Base-by-base conservation (phyloP, 768 basidiomycete genomes). In the Candolleomyces aberdarensis region DNA sequence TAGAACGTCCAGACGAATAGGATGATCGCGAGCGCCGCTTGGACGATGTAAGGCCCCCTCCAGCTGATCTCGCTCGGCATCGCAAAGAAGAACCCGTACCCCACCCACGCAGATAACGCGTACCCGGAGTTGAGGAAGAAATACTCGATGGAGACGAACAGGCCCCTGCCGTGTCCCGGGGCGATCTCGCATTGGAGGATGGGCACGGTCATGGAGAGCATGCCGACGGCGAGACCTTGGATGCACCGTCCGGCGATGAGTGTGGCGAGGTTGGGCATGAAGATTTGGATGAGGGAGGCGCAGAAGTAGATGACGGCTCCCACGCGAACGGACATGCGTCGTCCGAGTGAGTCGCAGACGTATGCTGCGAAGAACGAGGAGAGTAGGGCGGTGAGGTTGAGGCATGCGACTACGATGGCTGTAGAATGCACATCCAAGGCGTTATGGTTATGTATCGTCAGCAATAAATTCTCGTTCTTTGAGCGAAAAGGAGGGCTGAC, bases 21-120 rank as follows among this genome's bases (percentile, higher is more conserved):
- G 41, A 86, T 64, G 15, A 74, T 58, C 1, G 82, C 82, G 19
- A 85, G 77, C 46, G 74, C 78, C 26, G 79, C 78, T 68, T 86
- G 84, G 8, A 85, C 71, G 62, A 80, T 74, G 66, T 82, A 85
- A 1, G 83, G 82, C 44, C 85, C 83, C 48, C 81, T 74, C 83
- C 85, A 86, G 13, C 82, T 78, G 59, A 79, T 77, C 66, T 81
- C 79, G 4, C 72, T 76, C 15, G 77, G 76, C 61, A 76, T 75
- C 36, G 65, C 59, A 52, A 80, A 77, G 65, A 78, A 84, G 71
- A 83, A 84, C 9, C 67, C 77, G 62, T 77, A 82, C 39, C 81
- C 79, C 52, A 79, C 75, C 81, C 80, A 80, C n/a, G 80, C 70
- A 31, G 79, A 77, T 19, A 78, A 65, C 10, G 78, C 81, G 67